Evolutionary conservation across 108 stramenopile species (phyloP).

Genomic region (Schizochytrium sp.): DNA sequence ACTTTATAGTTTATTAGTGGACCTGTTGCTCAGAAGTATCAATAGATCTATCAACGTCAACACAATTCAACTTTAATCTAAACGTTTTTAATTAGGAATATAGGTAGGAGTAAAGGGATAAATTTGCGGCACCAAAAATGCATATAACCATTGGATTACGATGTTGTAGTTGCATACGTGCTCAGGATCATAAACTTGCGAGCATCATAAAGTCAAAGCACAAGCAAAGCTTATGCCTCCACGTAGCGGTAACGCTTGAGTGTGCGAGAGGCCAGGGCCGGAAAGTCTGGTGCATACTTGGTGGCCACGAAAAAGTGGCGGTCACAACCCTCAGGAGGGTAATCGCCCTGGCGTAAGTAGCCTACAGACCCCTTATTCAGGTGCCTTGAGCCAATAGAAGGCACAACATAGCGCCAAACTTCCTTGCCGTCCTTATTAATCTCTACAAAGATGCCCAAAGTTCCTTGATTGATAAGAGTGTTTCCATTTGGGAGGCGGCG

Average conservation of each 20-base stretch:
- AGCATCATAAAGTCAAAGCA: not conserved
- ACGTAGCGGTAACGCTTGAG: slow-evolving; percentile 35
- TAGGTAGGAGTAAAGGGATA: too few species aligned
- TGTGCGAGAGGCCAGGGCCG: not conserved
- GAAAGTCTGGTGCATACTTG: not conserved
- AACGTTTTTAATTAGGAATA: too few species aligned
- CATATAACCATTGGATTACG: not conserved
- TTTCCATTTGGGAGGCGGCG: not conserved
- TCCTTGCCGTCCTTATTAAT: not conserved
- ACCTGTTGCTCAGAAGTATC: too few species aligned
- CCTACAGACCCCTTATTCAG: not conserved
- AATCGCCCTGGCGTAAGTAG: not conserved
- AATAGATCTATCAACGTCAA: too few species aligned
- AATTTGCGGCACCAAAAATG: too few species aligned
- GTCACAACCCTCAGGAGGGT: not conserved
- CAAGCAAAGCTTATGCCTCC: not conserved
- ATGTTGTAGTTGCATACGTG: not conserved
- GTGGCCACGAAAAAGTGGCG: not conserved
- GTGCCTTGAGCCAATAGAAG: not conserved
- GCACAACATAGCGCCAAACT: not conserved
- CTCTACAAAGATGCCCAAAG: not conserved
- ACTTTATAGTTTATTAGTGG: too few species aligned
- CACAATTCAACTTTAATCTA: too few species aligned
- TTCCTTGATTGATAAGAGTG: not conserved
- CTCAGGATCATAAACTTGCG: not conserved